phyloP scores from a whole-genome alignment of 495 filamentous ascomycete genomes.

The Xylaria scruposa region DNA sequence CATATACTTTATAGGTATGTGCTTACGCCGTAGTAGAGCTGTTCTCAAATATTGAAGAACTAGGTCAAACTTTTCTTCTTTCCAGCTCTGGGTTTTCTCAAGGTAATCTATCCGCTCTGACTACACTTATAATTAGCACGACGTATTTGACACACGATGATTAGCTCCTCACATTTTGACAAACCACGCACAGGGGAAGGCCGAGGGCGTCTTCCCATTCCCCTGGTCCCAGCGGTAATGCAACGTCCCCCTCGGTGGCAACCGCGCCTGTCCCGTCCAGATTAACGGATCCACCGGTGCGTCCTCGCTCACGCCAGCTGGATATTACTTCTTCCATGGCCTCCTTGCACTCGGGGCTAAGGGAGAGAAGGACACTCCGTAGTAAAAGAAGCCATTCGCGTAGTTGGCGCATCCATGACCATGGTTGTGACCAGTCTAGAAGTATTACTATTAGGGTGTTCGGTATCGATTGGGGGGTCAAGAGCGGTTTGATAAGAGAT shows the following conservation, averaged over 20 bases:
- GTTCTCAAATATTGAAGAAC: slow-evolving; percentile 88
- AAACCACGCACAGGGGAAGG: slow-evolving; percentile 88
- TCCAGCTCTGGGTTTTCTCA: slow-evolving; percentile 88
- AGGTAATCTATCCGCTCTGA: slow-evolving; percentile 88
- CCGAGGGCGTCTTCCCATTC: slow-evolving; percentile 95
- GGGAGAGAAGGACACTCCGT: slow-evolving; percentile 72
- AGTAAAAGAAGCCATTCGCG: slow-evolving; percentile 87
- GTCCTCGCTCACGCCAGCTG: slow-evolving; percentile 63
- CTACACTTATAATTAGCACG: slow-evolving; percentile 53
- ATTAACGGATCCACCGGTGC: slow-evolving; percentile 57
- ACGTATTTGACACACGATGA: not conserved
- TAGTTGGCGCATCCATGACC: slow-evolving; percentile 88
- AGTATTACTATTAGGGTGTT: slow-evolving; percentile 88
- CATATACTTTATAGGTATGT: slow-evolving; percentile 35
- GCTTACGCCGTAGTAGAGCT: slow-evolving; percentile 79
- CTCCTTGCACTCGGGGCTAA: slow-evolving; percentile 78
- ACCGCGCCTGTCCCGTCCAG: slow-evolving; percentile 54
- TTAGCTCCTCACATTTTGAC: slow-evolving; percentile 75
- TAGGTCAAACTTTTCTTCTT: slow-evolving; percentile 92
- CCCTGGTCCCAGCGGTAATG: slow-evolving; percentile 82
- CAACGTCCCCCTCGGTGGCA: slow-evolving; percentile 64
- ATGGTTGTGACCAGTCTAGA: slow-evolving; percentile 91
- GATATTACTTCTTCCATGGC: slow-evolving; percentile 85
- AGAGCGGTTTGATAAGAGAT: slow-evolving; percentile 80
- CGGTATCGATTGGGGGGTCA: slow-evolving; percentile 84